These are phyloP conservation scores for Cyberlindnera japonica DNA, from an alignment of 805 yeast species.

Conservation along the genomic window DNA sequence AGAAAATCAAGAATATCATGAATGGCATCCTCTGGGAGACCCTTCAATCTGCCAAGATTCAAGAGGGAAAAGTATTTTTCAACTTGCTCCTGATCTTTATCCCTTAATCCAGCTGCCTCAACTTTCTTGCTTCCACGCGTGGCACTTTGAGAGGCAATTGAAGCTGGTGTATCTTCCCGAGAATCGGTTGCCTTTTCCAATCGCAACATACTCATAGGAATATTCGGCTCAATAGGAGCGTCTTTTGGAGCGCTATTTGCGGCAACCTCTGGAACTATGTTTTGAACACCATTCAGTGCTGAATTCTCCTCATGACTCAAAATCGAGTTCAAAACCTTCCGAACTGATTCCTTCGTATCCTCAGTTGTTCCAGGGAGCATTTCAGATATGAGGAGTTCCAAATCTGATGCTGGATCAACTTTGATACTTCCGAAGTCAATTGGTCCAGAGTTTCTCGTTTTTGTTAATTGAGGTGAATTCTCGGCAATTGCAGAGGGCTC, in stretches of 20 bases:
- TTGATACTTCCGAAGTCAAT: slow-evolving; percentile 1
- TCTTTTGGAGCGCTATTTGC: too few relatives aligned
- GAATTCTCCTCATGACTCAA: slow-evolving; percentile 2
- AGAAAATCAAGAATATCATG: slow-evolving; percentile 12
- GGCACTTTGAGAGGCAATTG: not conserved
- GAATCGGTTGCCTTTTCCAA: not conserved
- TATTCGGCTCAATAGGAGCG: too few relatives aligned
- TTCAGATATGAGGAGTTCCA: slow-evolving; percentile 7
- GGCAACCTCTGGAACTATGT: not conserved
- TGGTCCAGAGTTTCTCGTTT: not conserved
- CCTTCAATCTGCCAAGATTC: slow-evolving; percentile 10
- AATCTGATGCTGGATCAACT: slow-evolving; percentile 1
- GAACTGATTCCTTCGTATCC: slow-evolving; percentile 3
- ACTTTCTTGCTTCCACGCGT: not conserved
- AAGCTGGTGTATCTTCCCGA: not conserved
- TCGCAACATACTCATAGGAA: too few relatives aligned
- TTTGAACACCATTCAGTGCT: not conserved
- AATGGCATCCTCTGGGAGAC: slow-evolving; percentile 10
- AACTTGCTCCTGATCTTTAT: slow-evolving; percentile 8
- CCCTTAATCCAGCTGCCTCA: slow-evolving; percentile 8
- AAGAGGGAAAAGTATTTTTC: slow-evolving; percentile 12
- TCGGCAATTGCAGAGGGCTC: too few relatives aligned
- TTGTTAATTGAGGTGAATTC: not conserved
- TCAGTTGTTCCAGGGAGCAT: slow-evolving; percentile 4
- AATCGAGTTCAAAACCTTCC: slow-evolving; percentile 11